Evolutionary conservation across 2,329 filamentous ascomycete genomes (phyloP).

Genomic region (Alternaria brassicicola): DNA sequence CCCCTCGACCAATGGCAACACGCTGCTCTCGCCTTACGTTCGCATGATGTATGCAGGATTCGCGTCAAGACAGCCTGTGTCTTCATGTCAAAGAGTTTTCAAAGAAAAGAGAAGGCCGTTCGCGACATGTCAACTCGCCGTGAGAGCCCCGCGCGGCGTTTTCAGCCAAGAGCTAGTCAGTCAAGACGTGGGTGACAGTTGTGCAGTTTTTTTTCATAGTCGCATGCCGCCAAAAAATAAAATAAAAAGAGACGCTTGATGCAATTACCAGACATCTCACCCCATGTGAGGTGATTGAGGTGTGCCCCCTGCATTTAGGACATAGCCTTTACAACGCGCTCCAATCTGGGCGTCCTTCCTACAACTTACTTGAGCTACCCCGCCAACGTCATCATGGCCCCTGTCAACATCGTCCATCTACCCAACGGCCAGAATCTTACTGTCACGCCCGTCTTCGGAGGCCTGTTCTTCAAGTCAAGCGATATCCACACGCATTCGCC

Average conservation of each 20-base stretch:
- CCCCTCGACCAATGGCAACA: slow-evolving; percentile 21
- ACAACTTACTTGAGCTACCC: slow-evolving; percentile 26
- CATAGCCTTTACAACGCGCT: background rate
- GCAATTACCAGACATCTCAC: slow-evolving; percentile 15
- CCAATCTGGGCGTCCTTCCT: background rate
- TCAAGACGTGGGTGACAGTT: slow-evolving; percentile 9
- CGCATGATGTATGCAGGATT: background rate
- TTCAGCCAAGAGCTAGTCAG: slow-evolving; percentile 16
- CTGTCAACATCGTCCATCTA: slow-evolving; percentile 65
- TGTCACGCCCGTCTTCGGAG: slow-evolving; percentile 87
- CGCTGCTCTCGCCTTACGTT: background rate
- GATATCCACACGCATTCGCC: slow-evolving; percentile 70
- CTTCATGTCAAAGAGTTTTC: background rate
- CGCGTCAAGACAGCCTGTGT: background rate
- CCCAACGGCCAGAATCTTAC: slow-evolving; percentile 87
- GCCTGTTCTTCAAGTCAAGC: slow-evolving; percentile 84
- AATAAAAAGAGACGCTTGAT: slow-evolving; percentile 7
- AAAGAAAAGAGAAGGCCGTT: background rate
- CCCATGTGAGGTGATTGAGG: slow-evolving; percentile 26
- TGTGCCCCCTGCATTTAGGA: slow-evolving; percentile 7
- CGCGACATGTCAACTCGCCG: slow-evolving; percentile 4
- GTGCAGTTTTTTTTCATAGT: slow-evolving; percentile 29
- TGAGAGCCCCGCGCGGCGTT: slow-evolving; percentile 18
- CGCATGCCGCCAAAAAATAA: slow-evolving; percentile 24
- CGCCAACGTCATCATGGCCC: slow-evolving; percentile 49